These are phyloP conservation scores for Plantago coronopus DNA, from an alignment of 305 asterid species.

Conservation along the genomic window DNA sequence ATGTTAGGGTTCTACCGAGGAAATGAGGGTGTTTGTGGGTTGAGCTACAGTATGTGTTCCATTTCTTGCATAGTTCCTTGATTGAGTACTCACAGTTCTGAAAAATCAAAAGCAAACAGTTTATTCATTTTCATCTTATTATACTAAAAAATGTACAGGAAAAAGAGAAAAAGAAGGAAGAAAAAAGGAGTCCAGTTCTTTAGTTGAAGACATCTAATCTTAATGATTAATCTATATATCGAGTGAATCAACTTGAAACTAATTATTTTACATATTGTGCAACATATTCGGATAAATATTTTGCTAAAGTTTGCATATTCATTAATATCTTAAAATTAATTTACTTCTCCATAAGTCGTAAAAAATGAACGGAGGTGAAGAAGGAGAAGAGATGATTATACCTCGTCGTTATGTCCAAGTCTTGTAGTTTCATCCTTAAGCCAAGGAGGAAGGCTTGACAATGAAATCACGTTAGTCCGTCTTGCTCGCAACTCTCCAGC, in stretches of 20 bases:
- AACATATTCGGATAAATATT: no score
- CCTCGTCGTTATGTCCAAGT: slow-evolving; percentile 48
- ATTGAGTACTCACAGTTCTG: slow-evolving; percentile 35
- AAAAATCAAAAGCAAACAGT: slow-evolving; percentile 12
- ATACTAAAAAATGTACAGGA: slow-evolving; percentile 14
- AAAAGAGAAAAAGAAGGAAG: not conserved
- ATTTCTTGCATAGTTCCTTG: slow-evolving; percentile 43
- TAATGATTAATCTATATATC: not conserved
- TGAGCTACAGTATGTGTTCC: slow-evolving; percentile 59
- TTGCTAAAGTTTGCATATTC: no score
- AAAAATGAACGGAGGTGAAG: not conserved
- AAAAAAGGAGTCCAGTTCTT: not conserved
- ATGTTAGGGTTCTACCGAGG: slow-evolving; percentile 36
- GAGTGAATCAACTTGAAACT: not conserved
- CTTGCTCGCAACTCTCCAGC: slow-evolving; percentile 26
- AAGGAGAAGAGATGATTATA: slow-evolving; percentile 9
- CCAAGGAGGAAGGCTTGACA: slow-evolving; percentile 75
- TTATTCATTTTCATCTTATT: not conserved
- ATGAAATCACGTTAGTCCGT: slow-evolving; percentile 25
- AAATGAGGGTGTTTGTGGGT: slow-evolving; percentile 34
- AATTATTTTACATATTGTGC: no score
- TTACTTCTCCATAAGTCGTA: no score
- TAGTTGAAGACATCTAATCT: slow-evolving; percentile 7
- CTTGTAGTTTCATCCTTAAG: slow-evolving; percentile 60
- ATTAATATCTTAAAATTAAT: no score